These are phyloP conservation scores for Dalbergia oliveri DNA, from an alignment of 306 rosid species.

Conservation along the genomic window DNA sequence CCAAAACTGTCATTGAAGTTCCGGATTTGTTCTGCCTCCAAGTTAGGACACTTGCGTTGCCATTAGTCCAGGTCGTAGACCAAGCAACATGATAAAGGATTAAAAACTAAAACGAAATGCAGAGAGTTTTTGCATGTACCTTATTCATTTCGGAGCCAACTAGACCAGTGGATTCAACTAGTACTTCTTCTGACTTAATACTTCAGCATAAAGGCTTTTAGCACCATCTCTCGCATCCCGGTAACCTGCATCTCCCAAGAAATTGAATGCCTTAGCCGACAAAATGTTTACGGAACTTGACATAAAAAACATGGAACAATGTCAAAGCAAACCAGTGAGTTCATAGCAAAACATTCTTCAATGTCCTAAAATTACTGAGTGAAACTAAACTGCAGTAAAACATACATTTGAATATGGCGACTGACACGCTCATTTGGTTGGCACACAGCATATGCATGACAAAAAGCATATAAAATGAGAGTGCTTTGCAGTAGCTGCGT, in stretches of 20 bases:
- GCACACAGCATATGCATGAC: not conserved
- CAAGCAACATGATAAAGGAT: not conserved
- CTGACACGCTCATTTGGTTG: not conserved
- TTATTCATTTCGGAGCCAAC: not conserved
- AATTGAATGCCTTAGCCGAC: not conserved
- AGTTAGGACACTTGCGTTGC: not conserved
- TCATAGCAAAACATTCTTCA: no score
- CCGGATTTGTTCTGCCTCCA: no score
- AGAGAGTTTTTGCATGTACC: not conserved
- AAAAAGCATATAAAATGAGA: not conserved
- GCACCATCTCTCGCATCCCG: not conserved
- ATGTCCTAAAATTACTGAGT: not conserved
- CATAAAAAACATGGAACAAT: not conserved
- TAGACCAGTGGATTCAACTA: not conserved
- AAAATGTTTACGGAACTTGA: not conserved
- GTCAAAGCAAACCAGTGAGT: not conserved
- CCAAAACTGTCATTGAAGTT: not conserved
- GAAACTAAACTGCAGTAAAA: not conserved
- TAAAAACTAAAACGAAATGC: not conserved
- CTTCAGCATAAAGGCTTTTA: not conserved
- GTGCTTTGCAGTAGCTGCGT: not conserved
- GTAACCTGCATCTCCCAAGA: not conserved
- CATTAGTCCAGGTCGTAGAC: not conserved
- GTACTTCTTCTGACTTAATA: not conserved
- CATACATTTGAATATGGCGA: not conserved